Percentiles rank a stretch among this genome's conserved stretches.
Conservation (phyloP, 768 basidiomycete species). For the Mycena pura region DNA sequence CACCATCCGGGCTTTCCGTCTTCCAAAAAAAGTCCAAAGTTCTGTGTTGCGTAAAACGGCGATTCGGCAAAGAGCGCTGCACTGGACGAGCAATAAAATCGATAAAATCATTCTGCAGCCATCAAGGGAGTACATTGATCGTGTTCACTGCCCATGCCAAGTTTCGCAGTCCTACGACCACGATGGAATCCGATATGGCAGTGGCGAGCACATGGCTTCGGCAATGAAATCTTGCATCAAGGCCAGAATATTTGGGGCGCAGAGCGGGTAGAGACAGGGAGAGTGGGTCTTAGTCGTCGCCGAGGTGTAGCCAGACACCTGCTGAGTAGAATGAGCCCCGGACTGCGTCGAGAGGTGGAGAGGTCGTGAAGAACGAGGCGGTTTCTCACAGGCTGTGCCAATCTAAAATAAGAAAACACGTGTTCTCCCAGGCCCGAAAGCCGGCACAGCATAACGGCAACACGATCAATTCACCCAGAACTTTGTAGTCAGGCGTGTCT, state of each 20-base stretch:
- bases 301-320: background rate
- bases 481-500: too few species aligned
- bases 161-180: too few species aligned
- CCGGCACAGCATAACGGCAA: too few species aligned
- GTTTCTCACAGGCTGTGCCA: background rate
- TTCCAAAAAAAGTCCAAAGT: background rate
- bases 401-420: too few species aligned
- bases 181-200: too few species aligned
- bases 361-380: constrained; percentile 1
- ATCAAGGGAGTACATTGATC: too few species aligned
- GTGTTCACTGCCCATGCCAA: too few species aligned
- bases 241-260: background rate
- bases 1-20: background rate
- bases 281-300: background rate
- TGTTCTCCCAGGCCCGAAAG: background rate
- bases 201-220: background rate
- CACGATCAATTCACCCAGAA: too few species aligned
- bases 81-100: too few species aligned
- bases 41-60: background rate
- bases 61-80: background rate
- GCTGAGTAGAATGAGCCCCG: background rate
- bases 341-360: background rate
- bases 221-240: too few species aligned
- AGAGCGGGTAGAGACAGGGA: background rate
- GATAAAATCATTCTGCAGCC: too few species aligned